phyloP scores from a whole-genome alignment of 2,329 filamentous ascomycete genomes.

The Pestalotiopsis sp. region DNA sequence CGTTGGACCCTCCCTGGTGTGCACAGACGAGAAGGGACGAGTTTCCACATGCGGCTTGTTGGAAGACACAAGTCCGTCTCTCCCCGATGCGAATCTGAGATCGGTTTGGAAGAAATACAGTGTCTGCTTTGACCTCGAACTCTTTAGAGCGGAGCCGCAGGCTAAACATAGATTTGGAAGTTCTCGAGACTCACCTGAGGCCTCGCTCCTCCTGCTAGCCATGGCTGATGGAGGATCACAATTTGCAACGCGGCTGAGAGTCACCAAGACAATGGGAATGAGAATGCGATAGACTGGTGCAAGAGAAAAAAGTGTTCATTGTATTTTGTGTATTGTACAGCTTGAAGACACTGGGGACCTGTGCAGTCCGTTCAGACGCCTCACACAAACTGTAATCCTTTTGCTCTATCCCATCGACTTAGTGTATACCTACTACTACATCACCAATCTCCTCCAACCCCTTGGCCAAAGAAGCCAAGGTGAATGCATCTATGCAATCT shows the following conservation, averaged over 20 bases:
- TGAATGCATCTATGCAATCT: neutral
- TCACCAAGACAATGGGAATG: neutral
- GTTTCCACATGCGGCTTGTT: neutral
- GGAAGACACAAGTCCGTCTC: neutral
- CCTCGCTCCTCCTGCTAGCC: neutral
- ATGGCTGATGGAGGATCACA: neutral
- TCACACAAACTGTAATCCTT: neutral
- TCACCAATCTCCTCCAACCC: neutral
- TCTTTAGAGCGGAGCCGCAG: neutral
- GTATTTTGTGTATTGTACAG: neutral
- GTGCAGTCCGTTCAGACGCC: neutral
- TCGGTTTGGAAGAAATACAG: neutral
- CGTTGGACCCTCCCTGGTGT: neutral
- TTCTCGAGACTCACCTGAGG: neutral
- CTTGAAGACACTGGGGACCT: neutral
- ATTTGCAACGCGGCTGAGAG: neutral
- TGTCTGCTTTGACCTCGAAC: neutral
- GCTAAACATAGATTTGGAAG: neutral
- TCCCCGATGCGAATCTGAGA: neutral
- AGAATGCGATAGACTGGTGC: neutral
- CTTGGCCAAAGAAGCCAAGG: neutral
- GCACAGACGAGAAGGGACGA: neutral
- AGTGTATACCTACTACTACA: neutral
- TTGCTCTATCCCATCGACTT: neutral
- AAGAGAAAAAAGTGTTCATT: neutral